Evolutionary conservation across 225 moss, liverwort and hornwort species (phyloP).

Genomic region (Asterella californica): DNA sequence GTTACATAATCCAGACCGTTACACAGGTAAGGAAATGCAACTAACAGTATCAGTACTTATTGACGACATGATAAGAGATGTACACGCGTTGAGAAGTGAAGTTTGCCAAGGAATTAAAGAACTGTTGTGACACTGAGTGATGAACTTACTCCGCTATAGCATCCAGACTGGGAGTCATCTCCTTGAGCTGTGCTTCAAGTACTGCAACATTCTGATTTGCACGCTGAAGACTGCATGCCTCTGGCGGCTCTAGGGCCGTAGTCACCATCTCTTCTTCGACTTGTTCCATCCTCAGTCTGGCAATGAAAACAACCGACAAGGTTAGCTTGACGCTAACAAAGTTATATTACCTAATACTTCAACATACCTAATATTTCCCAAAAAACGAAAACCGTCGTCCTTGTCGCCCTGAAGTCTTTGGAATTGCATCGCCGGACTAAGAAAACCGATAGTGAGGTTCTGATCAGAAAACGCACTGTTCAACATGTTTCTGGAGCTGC

Average conservation of each 20-base stretch:
- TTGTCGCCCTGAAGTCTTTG: background rate
- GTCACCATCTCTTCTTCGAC: constrained; percentile 57
- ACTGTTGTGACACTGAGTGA: background rate
- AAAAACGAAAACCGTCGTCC: background rate
- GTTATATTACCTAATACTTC: background rate
- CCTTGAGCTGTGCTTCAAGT: constrained; percentile 72
- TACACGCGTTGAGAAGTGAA: background rate
- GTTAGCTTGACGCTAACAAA: background rate
- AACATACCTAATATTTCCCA: no score
- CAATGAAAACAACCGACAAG: background rate
- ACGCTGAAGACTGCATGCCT: constrained; percentile 54
- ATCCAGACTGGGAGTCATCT: constrained; percentile 82
- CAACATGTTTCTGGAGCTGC: constrained; percentile 64
- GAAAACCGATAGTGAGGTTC: background rate
- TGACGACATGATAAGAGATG: background rate
- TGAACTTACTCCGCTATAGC: constrained; percentile 76
- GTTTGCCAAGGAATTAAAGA: background rate
- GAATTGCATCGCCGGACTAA: background rate
- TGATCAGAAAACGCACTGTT: constrained; percentile 52
- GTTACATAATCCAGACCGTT: background rate
- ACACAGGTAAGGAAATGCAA: background rate
- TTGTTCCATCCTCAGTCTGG: constrained; percentile 77
- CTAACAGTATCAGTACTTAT: background rate
- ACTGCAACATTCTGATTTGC: constrained; percentile 64
- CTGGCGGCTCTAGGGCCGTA: constrained; percentile 59